Conservation (phyloP, 2,329 filamentous ascomycete genomes). For the Colletotrichum cereale region DNA sequence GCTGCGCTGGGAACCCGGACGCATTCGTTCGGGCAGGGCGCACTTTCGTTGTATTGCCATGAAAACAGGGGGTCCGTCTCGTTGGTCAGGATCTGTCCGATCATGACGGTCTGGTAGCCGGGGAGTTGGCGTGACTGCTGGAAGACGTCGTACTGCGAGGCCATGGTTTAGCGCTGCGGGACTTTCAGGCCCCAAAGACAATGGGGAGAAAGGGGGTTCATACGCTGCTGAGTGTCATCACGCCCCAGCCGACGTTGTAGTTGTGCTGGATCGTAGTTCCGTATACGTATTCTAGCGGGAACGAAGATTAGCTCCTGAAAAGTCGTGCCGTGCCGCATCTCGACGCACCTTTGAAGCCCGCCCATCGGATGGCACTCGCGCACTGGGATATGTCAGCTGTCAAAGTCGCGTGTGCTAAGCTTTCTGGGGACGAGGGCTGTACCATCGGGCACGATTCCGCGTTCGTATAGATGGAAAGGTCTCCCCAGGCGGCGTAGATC, state of each 20-base stretch:
- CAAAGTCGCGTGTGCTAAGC: background rate
- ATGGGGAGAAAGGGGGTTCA: background rate
- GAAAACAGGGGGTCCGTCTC: conserved; percentile 67
- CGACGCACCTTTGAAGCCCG: conserved; percentile 56
- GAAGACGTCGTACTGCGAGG: conserved; percentile 58
- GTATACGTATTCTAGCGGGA: conserved; percentile 62
- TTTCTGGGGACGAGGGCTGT: too few species aligned
- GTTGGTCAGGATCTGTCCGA: conserved; percentile 60
- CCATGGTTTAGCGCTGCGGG: conserved; percentile 44
- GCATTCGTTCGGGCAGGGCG: conserved; percentile 34
- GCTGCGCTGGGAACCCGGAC: conserved; percentile 20
- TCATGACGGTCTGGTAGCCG: conserved; percentile 50
- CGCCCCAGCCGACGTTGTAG: conserved; percentile 43
- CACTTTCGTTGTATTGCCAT: conserved; percentile 62
- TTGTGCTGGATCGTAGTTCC: conserved; percentile 63
- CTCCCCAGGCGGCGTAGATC: conserved; percentile 57
- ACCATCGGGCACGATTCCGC: conserved; percentile 68
- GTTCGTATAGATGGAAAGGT: conserved; percentile 67
- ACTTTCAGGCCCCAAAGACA: accelerated
- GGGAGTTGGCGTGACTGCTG: conserved; percentile 54
- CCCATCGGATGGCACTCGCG: conserved; percentile 67
- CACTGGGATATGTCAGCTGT: conserved; percentile 50
- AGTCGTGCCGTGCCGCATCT: too few species aligned
- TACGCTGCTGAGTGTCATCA: conserved; percentile 34
- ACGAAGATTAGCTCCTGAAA: background rate